Base-by-base conservation (phyloP, 1,284 basidiomycete genomes). In the Cronartium quercuum region DNA sequence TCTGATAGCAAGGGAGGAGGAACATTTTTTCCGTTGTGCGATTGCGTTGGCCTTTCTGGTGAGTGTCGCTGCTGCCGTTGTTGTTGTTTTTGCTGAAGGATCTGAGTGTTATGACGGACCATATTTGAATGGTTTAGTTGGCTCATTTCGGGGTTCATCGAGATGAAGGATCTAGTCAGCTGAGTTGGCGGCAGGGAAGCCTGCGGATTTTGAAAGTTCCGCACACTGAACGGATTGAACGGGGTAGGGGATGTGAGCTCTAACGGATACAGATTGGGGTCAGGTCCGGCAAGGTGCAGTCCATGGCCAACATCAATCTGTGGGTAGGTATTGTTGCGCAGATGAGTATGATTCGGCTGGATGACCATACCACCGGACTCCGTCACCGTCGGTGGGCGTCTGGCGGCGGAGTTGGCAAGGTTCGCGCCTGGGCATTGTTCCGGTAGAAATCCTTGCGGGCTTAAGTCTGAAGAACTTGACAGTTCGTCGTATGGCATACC, bases 311-410 rank as follows among this genome's bases (percentile, higher is more conserved):
- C 29, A 21, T 57, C 51, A 7, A 57, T 29, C 29, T 57, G 51
- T 29, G 51, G 51, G 29, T 57, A 57, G 51, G 51, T 57, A 57
- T 57, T 57, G 13, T 57, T 57, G 51, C 51, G 51, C 21, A 57
- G n/a, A 57, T 57, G 51, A 29, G 21, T 57, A 7, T 9, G 13
- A 24, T 21, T 57, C 12, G 51, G 13, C 9, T 57, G 51, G 21
- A 10, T 7, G 51, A 12, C 51, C 51, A 29, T 12, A 29, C n/a
- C 51, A 29, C 21, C 29, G 51, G 51, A n/a, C 51, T 57, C 51
- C 6, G 51, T 57, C 21, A 57, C 21, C 6, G 51, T 57, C 21
- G 51, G 51, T 57, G 51, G 51, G 3, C 51, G 51, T 57, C 51
- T 57, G 1, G 21, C 51, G 51, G 51, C 21, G 51, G n/a, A 9